Percentiles rank a stretch among this genome's conserved stretches.
Conservation (phyloP, 1,284 basidiomycete species). For the Stygiomarasmius scandens region DNA sequence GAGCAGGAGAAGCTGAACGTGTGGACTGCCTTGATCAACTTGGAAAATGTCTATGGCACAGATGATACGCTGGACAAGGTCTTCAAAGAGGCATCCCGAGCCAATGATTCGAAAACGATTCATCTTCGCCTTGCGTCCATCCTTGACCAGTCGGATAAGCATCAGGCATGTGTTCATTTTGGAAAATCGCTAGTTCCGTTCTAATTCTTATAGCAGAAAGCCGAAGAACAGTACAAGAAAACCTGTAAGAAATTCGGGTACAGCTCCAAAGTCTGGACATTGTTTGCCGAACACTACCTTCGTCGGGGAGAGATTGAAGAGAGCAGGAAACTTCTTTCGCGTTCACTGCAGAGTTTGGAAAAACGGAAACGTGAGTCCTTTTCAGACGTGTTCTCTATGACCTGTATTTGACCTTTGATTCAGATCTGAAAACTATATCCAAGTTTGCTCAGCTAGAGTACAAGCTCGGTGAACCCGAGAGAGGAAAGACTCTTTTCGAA, state of each 20-base stretch:
- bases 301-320: constrained; percentile 75
- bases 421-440: constrained; percentile 93
- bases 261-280: constrained; percentile 91
- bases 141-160: constrained; percentile 82
- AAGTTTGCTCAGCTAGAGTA: constrained; percentile 97
- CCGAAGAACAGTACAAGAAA: constrained; percentile 83
- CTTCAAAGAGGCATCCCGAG: constrained; percentile 89
- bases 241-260: constrained; percentile 92
- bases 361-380: constrained; percentile 85
- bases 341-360: constrained; percentile 90
- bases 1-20: constrained; percentile 97
- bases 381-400: background rate
- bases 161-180: constrained; percentile 55
- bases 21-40: constrained; percentile 95
- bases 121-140: constrained; percentile 86
- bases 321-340: constrained; percentile 85
- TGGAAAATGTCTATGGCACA: constrained; percentile 94
- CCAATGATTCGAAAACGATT: constrained; percentile 92
- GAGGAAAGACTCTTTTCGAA: constrained; percentile 95
- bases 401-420: background rate
- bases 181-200: background rate
- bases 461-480: constrained; percentile 90
- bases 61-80: constrained; percentile 76
- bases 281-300: constrained; percentile 83
- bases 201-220: constrained; percentile 55